Evolutionary conservation across 495 filamentous ascomycete species (phyloP).

Genomic region (Hypoxylon perforatum): DNA sequence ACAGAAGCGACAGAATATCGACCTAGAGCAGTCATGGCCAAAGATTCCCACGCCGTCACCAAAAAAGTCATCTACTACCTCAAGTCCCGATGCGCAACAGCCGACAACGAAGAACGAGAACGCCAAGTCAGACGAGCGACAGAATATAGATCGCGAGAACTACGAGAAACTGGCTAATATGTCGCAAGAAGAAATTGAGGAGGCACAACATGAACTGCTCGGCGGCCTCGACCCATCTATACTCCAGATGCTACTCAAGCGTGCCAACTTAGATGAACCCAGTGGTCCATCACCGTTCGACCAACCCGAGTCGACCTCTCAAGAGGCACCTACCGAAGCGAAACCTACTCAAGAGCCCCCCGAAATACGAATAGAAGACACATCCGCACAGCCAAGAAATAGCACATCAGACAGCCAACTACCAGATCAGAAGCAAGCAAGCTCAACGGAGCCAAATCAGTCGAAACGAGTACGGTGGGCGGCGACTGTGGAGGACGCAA

Average conservation of each 20-base stretch:
- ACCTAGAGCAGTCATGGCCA: conserved; percentile 18
- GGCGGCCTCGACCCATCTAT: conserved; percentile 73
- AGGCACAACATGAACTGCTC: conserved; percentile 79
- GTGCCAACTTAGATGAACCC: conserved; percentile 80
- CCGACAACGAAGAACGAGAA: conserved; percentile 3
- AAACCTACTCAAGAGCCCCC: conserved; percentile 15
- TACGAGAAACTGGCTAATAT: conserved; percentile 76
- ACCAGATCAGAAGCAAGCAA: neutral
- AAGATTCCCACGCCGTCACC: conserved; percentile 21
- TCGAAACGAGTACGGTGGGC: conserved; percentile 30
- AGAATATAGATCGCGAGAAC: conserved; percentile 84
- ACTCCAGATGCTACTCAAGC: conserved; percentile 78
- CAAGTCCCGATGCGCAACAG: conserved; percentile 8
- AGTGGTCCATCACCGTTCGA: conserved; percentile 53
- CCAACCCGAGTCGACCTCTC: conserved; percentile 20
- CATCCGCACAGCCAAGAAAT: conserved; percentile 27
- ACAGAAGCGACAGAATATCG: conserved; percentile 62
- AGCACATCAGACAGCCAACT: neutral
- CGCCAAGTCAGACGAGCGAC: conserved; percentile 66
- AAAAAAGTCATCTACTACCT: conserved; percentile 13
- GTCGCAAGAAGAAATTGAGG: conserved; percentile 82
- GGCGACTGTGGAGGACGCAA: conserved; percentile 40
- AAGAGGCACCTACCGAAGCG: conserved; percentile 17
- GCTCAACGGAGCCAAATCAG: neutral
- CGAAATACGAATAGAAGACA: conserved; percentile 41